These are phyloP conservation scores for Sclerotinia spermophila DNA, from an alignment of 2,329 filamentous ascomycete species.

Conservation along the genomic window DNA sequence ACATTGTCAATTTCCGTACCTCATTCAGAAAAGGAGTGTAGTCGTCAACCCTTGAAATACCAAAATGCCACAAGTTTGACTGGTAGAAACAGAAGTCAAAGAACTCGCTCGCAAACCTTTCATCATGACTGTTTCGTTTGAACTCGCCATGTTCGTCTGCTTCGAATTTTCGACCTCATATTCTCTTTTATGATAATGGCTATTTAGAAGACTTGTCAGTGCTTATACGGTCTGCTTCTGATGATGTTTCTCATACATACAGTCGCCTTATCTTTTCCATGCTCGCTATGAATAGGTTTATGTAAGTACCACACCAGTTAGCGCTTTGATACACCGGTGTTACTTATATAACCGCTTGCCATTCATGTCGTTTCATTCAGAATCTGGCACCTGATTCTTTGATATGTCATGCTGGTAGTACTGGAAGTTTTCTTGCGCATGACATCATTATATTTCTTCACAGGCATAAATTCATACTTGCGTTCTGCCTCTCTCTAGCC, in stretches of 20 bases:
- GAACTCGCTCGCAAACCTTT: background rate
- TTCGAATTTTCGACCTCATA: background rate
- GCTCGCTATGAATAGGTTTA: background rate
- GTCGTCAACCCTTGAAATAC: background rate
- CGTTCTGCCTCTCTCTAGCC: too few relatives aligned
- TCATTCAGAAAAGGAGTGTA: rapidly evolving
- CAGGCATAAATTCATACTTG: background rate
- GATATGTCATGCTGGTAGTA: background rate
- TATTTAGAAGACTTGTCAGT: background rate
- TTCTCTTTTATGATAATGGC: background rate
- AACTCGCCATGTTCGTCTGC: background rate
- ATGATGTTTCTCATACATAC: background rate
- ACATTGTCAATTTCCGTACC: background rate
- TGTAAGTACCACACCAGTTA: background rate
- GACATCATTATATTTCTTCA: rapidly evolving
- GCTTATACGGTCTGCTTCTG: rapidly evolving
- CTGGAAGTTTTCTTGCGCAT: rapidly evolving
- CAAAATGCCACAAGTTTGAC: background rate
- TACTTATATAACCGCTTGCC: too few relatives aligned
- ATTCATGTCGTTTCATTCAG: background rate
- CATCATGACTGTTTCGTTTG: background rate
- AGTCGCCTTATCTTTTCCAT: background rate
- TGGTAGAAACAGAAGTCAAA: background rate
- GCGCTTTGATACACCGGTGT: background rate
- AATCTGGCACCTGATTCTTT: background rate